These are phyloP conservation scores for Entomortierella chlamydospora DNA, from an alignment of 192 early-diverging fungal genomes.

Conservation along the genomic window DNA sequence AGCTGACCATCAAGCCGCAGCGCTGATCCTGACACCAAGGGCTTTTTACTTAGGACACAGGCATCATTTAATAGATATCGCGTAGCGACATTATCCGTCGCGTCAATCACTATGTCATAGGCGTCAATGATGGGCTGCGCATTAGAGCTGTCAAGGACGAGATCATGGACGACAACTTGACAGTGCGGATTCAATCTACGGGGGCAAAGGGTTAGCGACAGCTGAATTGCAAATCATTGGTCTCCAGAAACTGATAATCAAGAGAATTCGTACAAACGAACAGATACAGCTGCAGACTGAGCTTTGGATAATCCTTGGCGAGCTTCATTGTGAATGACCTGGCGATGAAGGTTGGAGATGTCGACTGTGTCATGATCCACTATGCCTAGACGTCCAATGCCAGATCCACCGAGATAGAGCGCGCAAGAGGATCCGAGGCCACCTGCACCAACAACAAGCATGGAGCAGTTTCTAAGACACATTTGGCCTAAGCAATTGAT, in stretches of 20 bases:
- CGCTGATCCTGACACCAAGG: constrained; percentile 91
- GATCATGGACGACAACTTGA: constrained; percentile 71
- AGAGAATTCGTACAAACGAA: constrained; percentile 57
- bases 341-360: constrained; percentile 92
- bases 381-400: constrained; percentile 87
- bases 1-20: constrained; percentile 94
- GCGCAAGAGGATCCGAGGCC: constrained; percentile 91
- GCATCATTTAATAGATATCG: constrained; percentile 96
- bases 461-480: constrained; percentile 75
- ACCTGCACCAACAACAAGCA: constrained; percentile 94
- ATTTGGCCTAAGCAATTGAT: constrained; percentile 70
- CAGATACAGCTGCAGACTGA: constrained; percentile 73
- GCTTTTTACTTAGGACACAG: constrained; percentile 83
- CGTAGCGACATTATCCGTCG: constrained; percentile 95
- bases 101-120: constrained; percentile 91
- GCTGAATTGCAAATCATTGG: neutral
- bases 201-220: neutral
- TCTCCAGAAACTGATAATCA: neutral
- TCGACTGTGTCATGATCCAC: constrained; percentile 95
- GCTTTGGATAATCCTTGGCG: constrained; percentile 78
- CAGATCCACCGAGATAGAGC: constrained; percentile 90
- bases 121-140: constrained; percentile 77
- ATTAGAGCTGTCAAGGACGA: constrained; percentile 84
- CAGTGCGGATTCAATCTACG: constrained; percentile 76
- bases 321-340: constrained; percentile 90